A percentile compares a stretch with the other conserved stretches of the same genome.
phyloP scores from a whole-genome alignment of 768 basidiomycete genomes.

The Kwoniella bestiolae region DNA sequence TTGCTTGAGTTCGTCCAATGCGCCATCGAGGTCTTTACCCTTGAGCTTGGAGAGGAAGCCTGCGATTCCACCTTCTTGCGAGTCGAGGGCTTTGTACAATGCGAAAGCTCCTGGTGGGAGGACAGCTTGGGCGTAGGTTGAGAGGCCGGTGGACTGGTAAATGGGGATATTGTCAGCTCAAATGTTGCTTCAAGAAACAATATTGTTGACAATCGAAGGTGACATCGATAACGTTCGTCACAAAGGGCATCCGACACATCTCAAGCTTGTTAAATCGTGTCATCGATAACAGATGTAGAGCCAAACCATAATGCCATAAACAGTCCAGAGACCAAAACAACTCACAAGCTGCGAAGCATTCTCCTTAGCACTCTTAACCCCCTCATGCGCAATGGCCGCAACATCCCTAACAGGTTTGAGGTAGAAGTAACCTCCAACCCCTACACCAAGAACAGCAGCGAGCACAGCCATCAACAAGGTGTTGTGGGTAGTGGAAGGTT shows the following conservation, averaged over 20 bases:
- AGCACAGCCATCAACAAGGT: conserved; percentile 48
- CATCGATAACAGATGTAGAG: too few species aligned
- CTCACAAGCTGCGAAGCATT: conserved; percentile 32
- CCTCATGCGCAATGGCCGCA: conserved; percentile 38
- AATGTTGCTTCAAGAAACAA: background rate
- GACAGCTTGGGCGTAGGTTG: conserved; percentile 31
- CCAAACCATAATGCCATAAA: too few species aligned
- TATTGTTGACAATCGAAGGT: background rate
- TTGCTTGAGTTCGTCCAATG: conserved; percentile 52
- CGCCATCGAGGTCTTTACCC: conserved; percentile 50
- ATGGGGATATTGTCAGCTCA: background rate
- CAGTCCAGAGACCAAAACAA: too few species aligned
- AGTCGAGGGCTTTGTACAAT: conserved; percentile 40
- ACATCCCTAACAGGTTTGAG: conserved; percentile 52
- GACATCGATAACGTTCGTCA: too few species aligned
- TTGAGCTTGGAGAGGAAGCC: conserved; percentile 50
- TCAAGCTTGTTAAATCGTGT: too few species aligned
- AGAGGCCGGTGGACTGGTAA: conserved; percentile 2
- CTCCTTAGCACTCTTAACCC: conserved; percentile 41
- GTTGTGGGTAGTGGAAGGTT: conserved; percentile 14
- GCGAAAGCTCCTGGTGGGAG: conserved; percentile 48
- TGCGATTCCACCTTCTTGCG: conserved; percentile 47
- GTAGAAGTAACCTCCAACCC: conserved; percentile 45
- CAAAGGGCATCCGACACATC: too few species aligned
- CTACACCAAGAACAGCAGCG: conserved; percentile 48